Base-by-base conservation (phyloP, 768 basidiomycete genomes). In the Scleroderma citrinum region DNA sequence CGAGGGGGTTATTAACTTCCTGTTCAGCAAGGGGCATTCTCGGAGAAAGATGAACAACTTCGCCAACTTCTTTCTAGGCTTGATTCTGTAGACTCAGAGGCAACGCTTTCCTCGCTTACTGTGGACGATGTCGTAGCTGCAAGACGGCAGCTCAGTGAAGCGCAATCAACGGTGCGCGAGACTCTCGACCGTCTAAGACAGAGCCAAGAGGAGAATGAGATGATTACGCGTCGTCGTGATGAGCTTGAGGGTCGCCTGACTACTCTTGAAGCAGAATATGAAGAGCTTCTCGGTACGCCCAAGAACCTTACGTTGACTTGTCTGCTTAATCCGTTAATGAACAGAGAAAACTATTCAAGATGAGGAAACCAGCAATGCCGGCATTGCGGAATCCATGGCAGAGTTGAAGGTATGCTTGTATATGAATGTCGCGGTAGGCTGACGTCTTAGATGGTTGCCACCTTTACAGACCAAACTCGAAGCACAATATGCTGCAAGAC, bases 1-100 rank as follows among this genome's bases (percentile, higher is more conserved):
- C n/a, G 42, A 32, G n/a, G 10, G 23, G 11, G 16, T 48, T 10
- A 39, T 54, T 55, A 39, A 57, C 43, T 53, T 16, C 35, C 19
- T 11, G 14, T 45, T 21, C 57, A 90, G 89, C 88, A 92, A 73
- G 91, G 89, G n/a, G 83, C 86, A 2, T 88, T 93, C 68, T 93
- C 92, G 48, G 92, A 95, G 75, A 93, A 92, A 73, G 92, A 95
- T 66, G 92, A 95, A 59, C 88, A 92, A 56, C 76, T 96, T 60
- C 85, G 93, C 52, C 79, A 83, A 43, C 79, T 92, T 46, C 75
- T 96, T 51, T 74, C 80, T 12, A 94, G 93, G 63, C 75, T 96
- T 57, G 92, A 95, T 60, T 78, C 75, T 55, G 80, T 92, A 57
- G 90, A 92, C 60, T 76, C 80, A 20, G 76, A 76, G 46, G 66